Percentiles rank a stretch among this genome's conserved stretches.
These are phyloP conservation scores for Suillus plorans DNA, from an alignment of 768 basidiomycete genomes.

Conservation along the genomic window DNA sequence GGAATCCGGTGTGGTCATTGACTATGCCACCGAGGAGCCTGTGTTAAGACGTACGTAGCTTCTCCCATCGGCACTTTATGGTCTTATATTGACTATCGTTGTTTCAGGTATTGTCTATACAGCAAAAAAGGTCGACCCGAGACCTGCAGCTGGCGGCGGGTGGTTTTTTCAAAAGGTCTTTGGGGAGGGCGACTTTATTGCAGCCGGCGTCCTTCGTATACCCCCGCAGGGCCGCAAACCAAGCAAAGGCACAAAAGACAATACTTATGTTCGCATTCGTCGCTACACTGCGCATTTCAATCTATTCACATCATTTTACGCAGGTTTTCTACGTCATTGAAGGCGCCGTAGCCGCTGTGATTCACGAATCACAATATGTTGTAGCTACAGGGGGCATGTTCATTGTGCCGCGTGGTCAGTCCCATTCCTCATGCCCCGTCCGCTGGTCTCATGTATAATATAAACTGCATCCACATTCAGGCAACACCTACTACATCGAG, in stretches of 20 bases:
- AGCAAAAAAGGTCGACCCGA: constrained; percentile 61
- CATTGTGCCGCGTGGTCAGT: constrained; percentile 83
- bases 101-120: constrained; percentile 77
- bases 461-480: constrained; percentile 35
- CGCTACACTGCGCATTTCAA: background rate
- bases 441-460: background rate
- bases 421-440: background rate
- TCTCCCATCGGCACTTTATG: background rate
- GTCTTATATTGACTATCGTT: constrained; percentile 6
- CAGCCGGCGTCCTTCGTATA: constrained; percentile 83
- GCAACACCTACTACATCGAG: constrained; percentile 88
- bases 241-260: constrained; percentile 87
- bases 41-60: constrained; percentile 65
- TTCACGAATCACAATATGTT: constrained; percentile 77
- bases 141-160: constrained; percentile 54
- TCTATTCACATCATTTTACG: background rate
- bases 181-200: constrained; percentile 87
- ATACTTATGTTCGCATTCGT: constrained; percentile 74
- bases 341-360: constrained; percentile 84
- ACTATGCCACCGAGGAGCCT: constrained; percentile 62
- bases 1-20: constrained; percentile 62
- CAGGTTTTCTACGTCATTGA: constrained; percentile 81
- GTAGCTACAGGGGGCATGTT: constrained; percentile 85
- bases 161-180: constrained; percentile 94
- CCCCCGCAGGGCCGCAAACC: constrained; percentile 82